Evolutionary conservation across 176 grass and related monocot genomes (phyloP), one percentile per base, ranked within the genome.

Genomic region (Leersia perrieri): DNA sequence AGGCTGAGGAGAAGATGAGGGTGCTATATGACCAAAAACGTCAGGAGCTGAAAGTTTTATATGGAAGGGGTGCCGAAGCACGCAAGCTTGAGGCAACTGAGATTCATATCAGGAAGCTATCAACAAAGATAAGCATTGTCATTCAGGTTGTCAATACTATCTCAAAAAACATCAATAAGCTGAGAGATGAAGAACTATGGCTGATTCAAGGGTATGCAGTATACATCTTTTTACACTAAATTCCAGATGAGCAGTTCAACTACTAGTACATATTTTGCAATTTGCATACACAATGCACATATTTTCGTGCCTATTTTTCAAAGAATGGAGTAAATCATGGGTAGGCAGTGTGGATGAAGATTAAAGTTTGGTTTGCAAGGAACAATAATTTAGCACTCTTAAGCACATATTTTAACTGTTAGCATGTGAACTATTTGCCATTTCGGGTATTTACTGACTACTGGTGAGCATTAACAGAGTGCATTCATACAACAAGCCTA

Each of bases 121-220:
- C 83, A 16, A 87, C 80, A 77, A 89, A 82, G 65, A 70, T 91
- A 30, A 89, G 55, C 18, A 42, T 97, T 76, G 84, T 80, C 30
- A 80, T 91, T 33, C 80, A 91, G 38, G 28, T 89, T 69, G 58
- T 97, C n/a, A 70, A 53, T n/a, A 76, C 66, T 49, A 87, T 87
- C 23, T 91, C 94, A 26, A 83, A 72, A 11, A 89, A 83, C 64
- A 93, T 93, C 14, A 79, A 85, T 87, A 82, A 83, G 29, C 41
- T 93, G 33, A 91, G 94, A 75, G 94, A 97, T 83, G 80, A 91
- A 77, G 94, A 97, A 79, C 77, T 97, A 58, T 87, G 83, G 73
- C 76, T 93, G 16, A 72, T 97, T 63, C 71, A 87, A 76, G 83
- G 90, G 94, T 97, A 91, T 64, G 92, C 35, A 47, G 47, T 88